Percentiles rank a stretch among this genome's conserved stretches.
These are phyloP conservation scores for Aureoboletus auriporus DNA, from an alignment of 768 basidiomycete genomes.

Conservation along the genomic window DNA sequence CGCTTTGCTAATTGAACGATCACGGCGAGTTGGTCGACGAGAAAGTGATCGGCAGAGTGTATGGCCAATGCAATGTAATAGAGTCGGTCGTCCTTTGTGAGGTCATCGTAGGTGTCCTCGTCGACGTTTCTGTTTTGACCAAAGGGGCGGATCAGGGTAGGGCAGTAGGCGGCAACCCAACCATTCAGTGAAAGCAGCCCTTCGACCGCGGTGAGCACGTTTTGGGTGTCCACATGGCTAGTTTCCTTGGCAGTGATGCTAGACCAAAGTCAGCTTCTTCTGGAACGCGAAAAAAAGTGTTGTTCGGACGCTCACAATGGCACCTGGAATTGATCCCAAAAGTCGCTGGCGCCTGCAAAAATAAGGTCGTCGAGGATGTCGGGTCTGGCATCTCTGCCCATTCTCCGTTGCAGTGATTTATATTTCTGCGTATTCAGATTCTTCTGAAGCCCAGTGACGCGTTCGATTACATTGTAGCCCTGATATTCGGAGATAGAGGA, in stretches of 20 bases:
- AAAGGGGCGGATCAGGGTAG: constrained; percentile 91
- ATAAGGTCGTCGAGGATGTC: constrained; percentile 80
- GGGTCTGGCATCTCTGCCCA: constrained; percentile 80
- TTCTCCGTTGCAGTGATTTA: constrained; percentile 81
- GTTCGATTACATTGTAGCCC: constrained; percentile 60
- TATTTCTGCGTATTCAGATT: constrained; percentile 85
- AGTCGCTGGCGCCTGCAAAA: constrained; percentile 74
- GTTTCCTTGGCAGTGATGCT: constrained; percentile 84
- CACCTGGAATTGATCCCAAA: constrained; percentile 89
- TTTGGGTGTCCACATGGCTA: constrained; percentile 85
- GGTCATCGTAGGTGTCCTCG: constrained; percentile 78
- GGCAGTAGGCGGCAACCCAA: constrained; percentile 96
- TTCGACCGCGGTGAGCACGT: constrained; percentile 85
- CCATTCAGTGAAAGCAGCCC: constrained; percentile 94
- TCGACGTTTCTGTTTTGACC: constrained; percentile 80
- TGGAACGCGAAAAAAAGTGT: not conserved
- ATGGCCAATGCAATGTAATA: constrained; percentile 96
- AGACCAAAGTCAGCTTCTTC: not conserved
- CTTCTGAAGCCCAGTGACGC: constrained; percentile 52
- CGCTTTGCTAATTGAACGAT: constrained; percentile 94
- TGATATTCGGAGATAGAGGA: constrained; percentile 41
- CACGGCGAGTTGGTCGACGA: constrained; percentile 96
- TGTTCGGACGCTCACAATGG: constrained; percentile 66
- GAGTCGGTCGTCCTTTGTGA: constrained; percentile 75
- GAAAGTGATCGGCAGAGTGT: constrained; percentile 98